Evolutionary conservation across 2,329 filamentous ascomycete genomes (phyloP), one percentile per base, ranked within the genome.

Genomic region (Cercospora sp.): DNA sequence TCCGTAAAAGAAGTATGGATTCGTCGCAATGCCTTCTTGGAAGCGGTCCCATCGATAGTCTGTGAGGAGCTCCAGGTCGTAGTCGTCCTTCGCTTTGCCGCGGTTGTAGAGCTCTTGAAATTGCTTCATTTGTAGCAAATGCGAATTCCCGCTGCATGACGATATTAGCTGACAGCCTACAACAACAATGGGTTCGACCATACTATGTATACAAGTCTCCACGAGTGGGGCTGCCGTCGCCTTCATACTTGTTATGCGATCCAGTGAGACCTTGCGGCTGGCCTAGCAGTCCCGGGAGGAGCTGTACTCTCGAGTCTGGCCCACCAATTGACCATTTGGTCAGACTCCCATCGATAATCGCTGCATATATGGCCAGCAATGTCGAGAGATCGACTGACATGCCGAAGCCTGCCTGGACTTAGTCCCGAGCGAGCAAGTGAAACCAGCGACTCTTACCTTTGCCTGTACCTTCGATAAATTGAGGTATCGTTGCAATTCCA

Each of bases 221-320:
- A 33, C 75, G 72, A 16, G 73, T 71, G 1, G 78, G 77, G 16
- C 76, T 78, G 8, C 66, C 72, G 62, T 80, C 79, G 31, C 69
- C 60, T 68, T 80, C 79, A 65, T 79, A 80, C 64, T 78, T 77
- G 71, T 75, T 75, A 70, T 80, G 63, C 28, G 68, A 72, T 31
- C 73, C 74, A 33, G 71, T 70, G 53, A 75, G 73, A 28, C 75
- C 75, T 62, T 73, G 72, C 16, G 71, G 69, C 8, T 57, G 63
- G 12, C 76, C 77, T 30, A 76, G 70, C 9, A 75, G 63, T 59
- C 58, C 55, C 5, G n/a, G n/a, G 2, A 66, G 64, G 18, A 62
- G 31, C 36, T 60, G 60, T 23, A 28, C 26, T 23, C 68, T 63
- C 6, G 68, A 67, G 9, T 72, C 70, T 2, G 18, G 45, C 5